phyloP scores from a whole-genome alignment of 139 green algal species.

The Chlamydomonas asymmetrica region DNA sequence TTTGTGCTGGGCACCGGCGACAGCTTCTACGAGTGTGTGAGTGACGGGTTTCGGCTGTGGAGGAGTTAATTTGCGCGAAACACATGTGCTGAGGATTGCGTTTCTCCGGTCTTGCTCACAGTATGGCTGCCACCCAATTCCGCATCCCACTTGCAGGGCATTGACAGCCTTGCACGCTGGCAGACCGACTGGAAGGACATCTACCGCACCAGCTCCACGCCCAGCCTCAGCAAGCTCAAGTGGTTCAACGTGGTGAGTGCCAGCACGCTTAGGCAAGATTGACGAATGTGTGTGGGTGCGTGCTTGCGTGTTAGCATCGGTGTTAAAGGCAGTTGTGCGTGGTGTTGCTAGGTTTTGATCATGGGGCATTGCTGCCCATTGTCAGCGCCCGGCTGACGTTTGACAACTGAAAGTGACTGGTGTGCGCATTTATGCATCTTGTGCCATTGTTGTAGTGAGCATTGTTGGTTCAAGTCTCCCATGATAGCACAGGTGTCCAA shows the following conservation, averaged over 20 bases:
- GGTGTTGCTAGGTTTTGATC: too few relatives aligned
- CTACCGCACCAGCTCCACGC: neutral
- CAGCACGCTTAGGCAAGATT: neutral
- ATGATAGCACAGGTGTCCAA: too few relatives aligned
- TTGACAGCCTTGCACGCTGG: conserved; percentile 7
- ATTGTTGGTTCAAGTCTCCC: too few relatives aligned
- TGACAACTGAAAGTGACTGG: too few relatives aligned
- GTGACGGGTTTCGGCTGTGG: neutral
- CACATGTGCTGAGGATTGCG: neutral
- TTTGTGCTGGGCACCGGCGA: conserved; percentile 12
- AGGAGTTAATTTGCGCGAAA: neutral
- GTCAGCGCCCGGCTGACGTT: too few relatives aligned
- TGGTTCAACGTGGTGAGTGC: conserved; percentile 13
- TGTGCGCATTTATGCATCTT: too few relatives aligned
- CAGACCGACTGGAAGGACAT: conserved; percentile 11
- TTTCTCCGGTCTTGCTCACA: too few relatives aligned
- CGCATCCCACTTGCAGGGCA: neutral
- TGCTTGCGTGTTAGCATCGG: too few relatives aligned
- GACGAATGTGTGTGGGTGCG: too few relatives aligned
- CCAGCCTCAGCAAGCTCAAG: neutral
- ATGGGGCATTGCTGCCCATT: too few relatives aligned
- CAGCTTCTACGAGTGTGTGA: neutral
- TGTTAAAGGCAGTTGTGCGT: too few relatives aligned
- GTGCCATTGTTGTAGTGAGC: too few relatives aligned
- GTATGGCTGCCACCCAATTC: neutral